phyloP scores from a whole-genome alignment of 352 stramenopile species.

The Plasmopara viticola region DNA sequence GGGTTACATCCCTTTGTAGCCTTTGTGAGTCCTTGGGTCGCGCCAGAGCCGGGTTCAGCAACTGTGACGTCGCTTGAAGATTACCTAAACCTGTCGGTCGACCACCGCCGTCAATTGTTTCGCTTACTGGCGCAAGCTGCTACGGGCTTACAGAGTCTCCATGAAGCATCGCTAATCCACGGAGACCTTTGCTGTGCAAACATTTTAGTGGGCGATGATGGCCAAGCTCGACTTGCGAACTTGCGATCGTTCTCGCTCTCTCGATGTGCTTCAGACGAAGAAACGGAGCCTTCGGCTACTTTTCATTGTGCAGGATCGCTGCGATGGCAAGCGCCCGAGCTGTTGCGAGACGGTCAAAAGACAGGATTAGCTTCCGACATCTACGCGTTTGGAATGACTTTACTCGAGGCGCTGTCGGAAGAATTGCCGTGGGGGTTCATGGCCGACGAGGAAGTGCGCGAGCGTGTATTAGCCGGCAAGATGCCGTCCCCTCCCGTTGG shows the following conservation, averaged over 20 bases:
- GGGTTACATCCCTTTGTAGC: slow-evolving; percentile 40
- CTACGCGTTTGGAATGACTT: slow-evolving; percentile 61
- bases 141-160: slow-evolving; percentile 45
- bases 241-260: slow-evolving; percentile 36
- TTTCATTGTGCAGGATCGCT: slow-evolving; percentile 22
- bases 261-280: slow-evolving; percentile 3
- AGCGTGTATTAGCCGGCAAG: slow-evolving; percentile 34
- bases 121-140: slow-evolving; percentile 43
- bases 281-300: background rate
- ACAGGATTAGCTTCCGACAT: slow-evolving; percentile 40
- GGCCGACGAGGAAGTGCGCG: slow-evolving; percentile 35
- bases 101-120: slow-evolving; percentile 33
- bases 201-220: slow-evolving; percentile 54
- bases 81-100: slow-evolving; percentile 37
- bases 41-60: slow-evolving; percentile 14
- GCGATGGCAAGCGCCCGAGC: slow-evolving; percentile 52
- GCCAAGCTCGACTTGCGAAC: slow-evolving; percentile 47
- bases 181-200: slow-evolving; percentile 49
- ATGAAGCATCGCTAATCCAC: slow-evolving; percentile 39
- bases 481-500: slow-evolving; percentile 31
- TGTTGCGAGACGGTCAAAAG: slow-evolving; percentile 18
- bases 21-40: slow-evolving; percentile 38
- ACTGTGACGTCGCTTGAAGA: slow-evolving; percentile 48
- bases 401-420: slow-evolving; percentile 49
- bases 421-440: slow-evolving; percentile 60